Evolutionary conservation across 129 eudicot species (phyloP), one percentile per base, ranked within the genome.

Genomic region (Mikania micrantha): DNA sequence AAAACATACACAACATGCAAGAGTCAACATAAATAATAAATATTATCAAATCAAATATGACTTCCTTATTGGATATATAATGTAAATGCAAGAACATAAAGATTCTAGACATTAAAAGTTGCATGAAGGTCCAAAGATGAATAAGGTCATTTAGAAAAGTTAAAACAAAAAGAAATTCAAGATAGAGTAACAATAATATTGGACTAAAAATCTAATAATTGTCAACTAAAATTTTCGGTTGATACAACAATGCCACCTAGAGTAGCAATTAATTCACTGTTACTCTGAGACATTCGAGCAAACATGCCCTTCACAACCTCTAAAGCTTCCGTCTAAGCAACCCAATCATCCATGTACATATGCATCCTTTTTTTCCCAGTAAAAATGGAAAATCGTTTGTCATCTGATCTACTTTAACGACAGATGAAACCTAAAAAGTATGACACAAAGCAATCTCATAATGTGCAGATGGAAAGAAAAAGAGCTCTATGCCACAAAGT

Each of bases 291-390:
- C 75, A 92, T 69, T 52, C 98, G 73, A 15, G 98, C 96, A 58
- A 88, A 88, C 91, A 92, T 84, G 60, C 90, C 96, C 79, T 92
- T 92, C 60, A 92, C 96, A 73, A 96, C 95, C 80, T 88, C 91
- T 74, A 92, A 81, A 48, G 94, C 98, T 71, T 92, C 98, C 87
- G 88, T 77, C 98, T 96, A 92, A 24, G 96, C 79, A 35, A 75
- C 72, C 40, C 90, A 71, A 73, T 88, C 98, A 13, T 92, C 98
- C 74, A 86, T 81, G 0, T 95, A 86, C 76, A 92, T 56, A 77
- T 88, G 98, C 71, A 92, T 82, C 83, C 89, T 88, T 81, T 92
- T 92, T 96, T 92, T 40, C 98, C 98, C n/a, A 25, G 98, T 88
- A 53, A 81, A 92, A 44, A 92, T 88, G 11, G 95, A 92, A 72